These are phyloP conservation scores for Geotrichum fermentans DNA, from an alignment of 1,139 yeast genomes.

Conservation along the genomic window DNA sequence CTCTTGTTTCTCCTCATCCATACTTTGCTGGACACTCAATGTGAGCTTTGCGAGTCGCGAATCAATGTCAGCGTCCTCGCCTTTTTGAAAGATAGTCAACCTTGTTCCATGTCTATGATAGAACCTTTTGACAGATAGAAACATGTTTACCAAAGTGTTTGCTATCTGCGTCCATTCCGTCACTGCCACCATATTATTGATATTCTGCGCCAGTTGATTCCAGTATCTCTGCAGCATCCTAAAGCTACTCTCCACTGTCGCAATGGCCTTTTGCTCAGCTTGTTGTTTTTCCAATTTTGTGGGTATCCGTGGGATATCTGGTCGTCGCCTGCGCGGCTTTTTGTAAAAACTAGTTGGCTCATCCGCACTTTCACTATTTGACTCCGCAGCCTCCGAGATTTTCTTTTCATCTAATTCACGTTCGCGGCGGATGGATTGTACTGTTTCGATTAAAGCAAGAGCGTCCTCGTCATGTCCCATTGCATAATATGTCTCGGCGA, in stretches of 20 bases:
- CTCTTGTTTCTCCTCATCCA: conserved; percentile 21
- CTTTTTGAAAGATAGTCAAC: conserved; percentile 5
- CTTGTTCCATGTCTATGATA: conserved; percentile 66
- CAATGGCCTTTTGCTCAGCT: conserved; percentile 54
- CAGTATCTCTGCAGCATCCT: conserved; percentile 53
- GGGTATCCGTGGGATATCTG: background rate
- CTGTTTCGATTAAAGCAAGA: conserved; percentile 52
- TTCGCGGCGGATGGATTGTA: conserved; percentile 32
- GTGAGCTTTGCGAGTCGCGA: conserved; percentile 61
- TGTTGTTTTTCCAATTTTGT: conserved; percentile 52
- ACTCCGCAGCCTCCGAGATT: conserved; percentile 15
- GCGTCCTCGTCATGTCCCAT: conserved; percentile 66
- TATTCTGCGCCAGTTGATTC: conserved; percentile 12
- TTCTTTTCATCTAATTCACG: conserved; percentile 16
- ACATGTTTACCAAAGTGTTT: conserved; percentile 74
- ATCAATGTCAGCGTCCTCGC: conserved; percentile 59
- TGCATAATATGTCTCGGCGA: conserved; percentile 72
- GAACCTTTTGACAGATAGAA: conserved; percentile 68
- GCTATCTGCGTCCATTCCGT: conserved; percentile 83
- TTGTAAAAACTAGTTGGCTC: background rate
- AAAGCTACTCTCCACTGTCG: conserved; percentile 59
- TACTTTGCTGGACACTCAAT: conserved; percentile 29
- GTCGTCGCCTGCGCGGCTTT: background rate
- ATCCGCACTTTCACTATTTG: conserved; percentile 2
- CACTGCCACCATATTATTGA: conserved; percentile 57